A percentile compares a stretch with the other conserved stretches of the same genome.
These are phyloP conservation scores for Eragrostis curvula DNA, from an alignment of 176 grass and related monocot genomes.

Conservation along the genomic window DNA sequence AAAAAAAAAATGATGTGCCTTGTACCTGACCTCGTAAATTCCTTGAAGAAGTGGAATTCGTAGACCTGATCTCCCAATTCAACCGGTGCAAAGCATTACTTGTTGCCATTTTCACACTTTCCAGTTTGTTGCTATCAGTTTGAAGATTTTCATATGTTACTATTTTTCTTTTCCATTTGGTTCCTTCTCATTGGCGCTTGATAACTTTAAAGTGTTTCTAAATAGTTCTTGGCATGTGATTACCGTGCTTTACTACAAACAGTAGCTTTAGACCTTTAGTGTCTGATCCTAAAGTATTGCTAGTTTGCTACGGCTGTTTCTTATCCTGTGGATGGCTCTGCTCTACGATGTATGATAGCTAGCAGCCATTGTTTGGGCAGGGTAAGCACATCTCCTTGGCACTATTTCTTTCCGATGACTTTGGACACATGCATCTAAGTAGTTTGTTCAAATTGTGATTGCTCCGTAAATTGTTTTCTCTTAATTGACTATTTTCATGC, in stretches of 20 bases:
- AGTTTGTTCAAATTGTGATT: background rate
- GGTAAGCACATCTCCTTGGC: background rate
- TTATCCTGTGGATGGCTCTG: background rate
- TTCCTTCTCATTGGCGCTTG: background rate
- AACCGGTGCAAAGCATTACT: background rate
- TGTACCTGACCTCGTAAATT: background rate
- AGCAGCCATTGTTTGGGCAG: background rate
- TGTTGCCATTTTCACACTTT: background rate
- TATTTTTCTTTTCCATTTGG: background rate
- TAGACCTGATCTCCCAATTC: background rate
- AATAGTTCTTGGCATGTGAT: background rate
- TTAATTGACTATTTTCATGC: background rate
- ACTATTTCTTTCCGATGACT: background rate
- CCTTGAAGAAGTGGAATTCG: background rate
- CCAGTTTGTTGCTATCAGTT: slow-evolving; percentile 1
- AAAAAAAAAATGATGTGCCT: background rate
- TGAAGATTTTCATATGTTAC: background rate
- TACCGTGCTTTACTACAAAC: background rate
- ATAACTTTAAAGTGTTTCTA: background rate
- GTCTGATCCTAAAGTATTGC: background rate
- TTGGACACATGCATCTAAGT: background rate
- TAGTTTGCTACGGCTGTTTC: background rate
- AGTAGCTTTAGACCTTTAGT: background rate
- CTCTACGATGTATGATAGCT: background rate
- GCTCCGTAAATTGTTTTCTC: background rate